phyloP scores from a whole-genome alignment of 2,329 filamentous ascomycete species.

The Apiospora aurea region DNA sequence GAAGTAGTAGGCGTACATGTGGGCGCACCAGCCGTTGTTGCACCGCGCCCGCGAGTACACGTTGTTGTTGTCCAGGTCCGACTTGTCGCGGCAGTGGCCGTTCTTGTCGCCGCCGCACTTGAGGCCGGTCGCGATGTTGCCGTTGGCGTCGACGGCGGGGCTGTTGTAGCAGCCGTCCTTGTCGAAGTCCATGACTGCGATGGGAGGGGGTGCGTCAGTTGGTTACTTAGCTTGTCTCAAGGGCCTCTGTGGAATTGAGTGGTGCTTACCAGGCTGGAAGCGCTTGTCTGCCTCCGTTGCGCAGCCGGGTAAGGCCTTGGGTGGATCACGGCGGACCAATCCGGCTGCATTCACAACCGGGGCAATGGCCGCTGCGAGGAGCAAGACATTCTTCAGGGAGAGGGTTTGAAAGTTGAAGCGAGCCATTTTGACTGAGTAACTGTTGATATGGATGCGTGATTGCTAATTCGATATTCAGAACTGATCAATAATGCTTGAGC shows the following conservation, averaged over 20 bases:
- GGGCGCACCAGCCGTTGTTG: slow-evolving; percentile 53
- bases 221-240: too few relatives aligned
- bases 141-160: slow-evolving; percentile 45
- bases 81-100: slow-evolving; percentile 42
- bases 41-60: slow-evolving; percentile 52
- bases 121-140: slow-evolving; percentile 42
- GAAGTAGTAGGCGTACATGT: slow-evolving; percentile 55
- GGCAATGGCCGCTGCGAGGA: too few relatives aligned
- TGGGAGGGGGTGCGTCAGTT: slow-evolving; percentile 34
- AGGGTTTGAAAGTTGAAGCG: too few relatives aligned
- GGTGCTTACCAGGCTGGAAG: slow-evolving; percentile 26
- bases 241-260: too few relatives aligned
- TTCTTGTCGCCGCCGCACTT: slow-evolving; percentile 39
- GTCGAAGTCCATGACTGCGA: slow-evolving; percentile 31
- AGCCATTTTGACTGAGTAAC: too few relatives aligned
- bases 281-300: slow-evolving; percentile 33
- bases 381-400: too few relatives aligned
- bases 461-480: too few relatives aligned
- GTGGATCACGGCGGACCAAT: not conserved
- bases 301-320: not conserved
- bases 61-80: slow-evolving; percentile 48
- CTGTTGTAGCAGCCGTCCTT: slow-evolving; percentile 49
- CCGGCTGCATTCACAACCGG: too few relatives aligned
- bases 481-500: too few relatives aligned
- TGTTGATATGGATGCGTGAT: too few relatives aligned